Conservation (phyloP, 495 filamentous ascomycete genomes). For the Hypoxylon cercidicola region DNA sequence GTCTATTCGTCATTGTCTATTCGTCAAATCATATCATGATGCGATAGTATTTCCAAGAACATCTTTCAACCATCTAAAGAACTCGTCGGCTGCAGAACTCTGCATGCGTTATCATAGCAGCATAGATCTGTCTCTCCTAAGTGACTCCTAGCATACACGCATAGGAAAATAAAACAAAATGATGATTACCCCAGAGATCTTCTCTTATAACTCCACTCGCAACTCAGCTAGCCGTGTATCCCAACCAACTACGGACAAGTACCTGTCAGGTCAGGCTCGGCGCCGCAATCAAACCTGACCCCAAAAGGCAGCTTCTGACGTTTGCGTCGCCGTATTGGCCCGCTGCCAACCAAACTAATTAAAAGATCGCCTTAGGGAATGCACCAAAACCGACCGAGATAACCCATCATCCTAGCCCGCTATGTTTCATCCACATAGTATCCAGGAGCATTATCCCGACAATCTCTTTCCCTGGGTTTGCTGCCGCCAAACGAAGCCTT, state of each 20-base stretch:
- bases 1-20: conserved; percentile 54
- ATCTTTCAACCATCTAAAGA: conserved; percentile 36
- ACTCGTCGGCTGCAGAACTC: conserved; percentile 21
- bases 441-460: conserved; percentile 34
- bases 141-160: neutral
- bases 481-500: conserved; percentile 20
- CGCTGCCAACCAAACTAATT: conserved; percentile 32
- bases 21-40: conserved; percentile 50
- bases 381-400: conserved; percentile 40
- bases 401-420: conserved; percentile 33
- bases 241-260: conserved; percentile 29
- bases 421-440: conserved; percentile 40
- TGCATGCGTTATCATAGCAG: conserved; percentile 34
- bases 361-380: conserved; percentile 33
- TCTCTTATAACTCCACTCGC: conserved; percentile 22
- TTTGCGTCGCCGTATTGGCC: conserved; percentile 32
- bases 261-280: conserved; percentile 22
- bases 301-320: conserved; percentile 43
- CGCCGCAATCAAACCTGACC: conserved; percentile 33
- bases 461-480: conserved; percentile 35
- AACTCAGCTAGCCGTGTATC: conserved; percentile 23
- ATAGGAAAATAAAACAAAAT: conserved; percentile 19
- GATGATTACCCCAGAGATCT: conserved; percentile 43
- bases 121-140: conserved; percentile 18
- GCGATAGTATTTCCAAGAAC: too few relatives aligned